Conservation (phyloP, 345 rosid genomes). For the Lumnitzera littorea region DNA sequence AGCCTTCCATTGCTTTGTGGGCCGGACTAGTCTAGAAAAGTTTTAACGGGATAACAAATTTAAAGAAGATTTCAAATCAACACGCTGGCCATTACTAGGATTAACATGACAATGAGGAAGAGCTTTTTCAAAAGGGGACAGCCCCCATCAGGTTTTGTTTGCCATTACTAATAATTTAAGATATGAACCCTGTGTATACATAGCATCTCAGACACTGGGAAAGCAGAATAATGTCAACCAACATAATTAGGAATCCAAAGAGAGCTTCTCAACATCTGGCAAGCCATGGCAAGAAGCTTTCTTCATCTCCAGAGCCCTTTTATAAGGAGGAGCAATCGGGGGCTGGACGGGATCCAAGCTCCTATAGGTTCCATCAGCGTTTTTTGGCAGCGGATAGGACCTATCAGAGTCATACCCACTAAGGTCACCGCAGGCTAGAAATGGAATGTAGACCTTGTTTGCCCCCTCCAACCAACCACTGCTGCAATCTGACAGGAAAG, state of each 20-base stretch:
- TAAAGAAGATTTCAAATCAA: no score
- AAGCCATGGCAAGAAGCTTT: slow-evolving; percentile 67
- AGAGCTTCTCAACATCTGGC: slow-evolving; percentile 33
- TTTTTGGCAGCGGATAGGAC: slow-evolving; percentile 81
- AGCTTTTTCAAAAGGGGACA: no score
- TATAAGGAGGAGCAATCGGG: slow-evolving; percentile 88
- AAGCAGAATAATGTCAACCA: neutral
- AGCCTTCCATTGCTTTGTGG: no score
- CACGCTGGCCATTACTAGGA: no score
- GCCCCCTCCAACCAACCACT: slow-evolving; percentile 93
- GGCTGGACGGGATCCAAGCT: slow-evolving; percentile 90
- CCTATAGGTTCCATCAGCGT: slow-evolving; percentile 62
- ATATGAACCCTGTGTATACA: neutral
- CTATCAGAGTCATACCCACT: slow-evolving; percentile 88
- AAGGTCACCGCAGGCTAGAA: slow-evolving; percentile 85
- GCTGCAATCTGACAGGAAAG: slow-evolving; percentile 58
- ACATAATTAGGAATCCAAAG: slow-evolving; percentile 38
- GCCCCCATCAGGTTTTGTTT: neutral
- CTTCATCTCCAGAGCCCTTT: slow-evolving; percentile 85
- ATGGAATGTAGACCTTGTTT: slow-evolving; percentile 85
- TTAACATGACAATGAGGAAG: no score
- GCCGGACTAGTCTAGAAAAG: no score
- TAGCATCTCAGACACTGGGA: slow-evolving; percentile 1
- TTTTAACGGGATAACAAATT: no score
- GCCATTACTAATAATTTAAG: slow-evolving; percentile 5